Evolutionary conservation across 805 yeast genomes (phyloP).

Genomic region (Saccharomycopsis amapae): DNA sequence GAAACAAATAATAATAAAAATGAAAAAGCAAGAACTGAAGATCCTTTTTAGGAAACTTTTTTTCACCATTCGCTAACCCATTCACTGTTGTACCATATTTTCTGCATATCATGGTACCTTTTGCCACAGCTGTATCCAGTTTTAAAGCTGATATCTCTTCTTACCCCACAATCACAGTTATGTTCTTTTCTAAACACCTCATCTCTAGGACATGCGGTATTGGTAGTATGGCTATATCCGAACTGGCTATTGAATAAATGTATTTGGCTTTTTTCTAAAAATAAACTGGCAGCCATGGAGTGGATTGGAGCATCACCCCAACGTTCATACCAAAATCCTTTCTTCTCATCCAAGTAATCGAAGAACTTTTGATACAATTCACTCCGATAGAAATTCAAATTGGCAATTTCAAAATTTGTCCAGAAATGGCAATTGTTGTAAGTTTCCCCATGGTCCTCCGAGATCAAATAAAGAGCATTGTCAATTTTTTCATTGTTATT

Average conservation of each 20-base stretch:
- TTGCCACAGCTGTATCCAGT: constrained; percentile 32
- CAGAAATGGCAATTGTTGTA: constrained; percentile 54
- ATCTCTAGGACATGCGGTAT: constrained; percentile 51
- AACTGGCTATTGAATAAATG: constrained; percentile 51
- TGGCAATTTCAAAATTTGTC: constrained; percentile 64
- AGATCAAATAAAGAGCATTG: constrained; percentile 59
- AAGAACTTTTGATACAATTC: constrained; percentile 49
- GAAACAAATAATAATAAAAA: no score
- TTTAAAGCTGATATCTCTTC: constrained; percentile 66
- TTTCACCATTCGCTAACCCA: constrained; percentile 16
- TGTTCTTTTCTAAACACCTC: constrained; percentile 41
- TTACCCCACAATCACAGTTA: constrained; percentile 68
- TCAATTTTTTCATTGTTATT: constrained; percentile 35
- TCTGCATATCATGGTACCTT: constrained; percentile 26
- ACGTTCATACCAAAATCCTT: constrained; percentile 68
- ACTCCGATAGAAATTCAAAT: constrained; percentile 50
- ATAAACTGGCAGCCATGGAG: constrained; percentile 52
- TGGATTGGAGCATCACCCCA: constrained; percentile 81
- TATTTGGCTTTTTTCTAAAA: constrained; percentile 43
- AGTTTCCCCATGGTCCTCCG: constrained; percentile 55
- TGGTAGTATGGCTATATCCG: constrained; percentile 53
- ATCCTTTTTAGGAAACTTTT: no score
- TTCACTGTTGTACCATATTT: constrained; percentile 2
- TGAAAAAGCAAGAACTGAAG: no score
- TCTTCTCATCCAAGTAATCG: constrained; percentile 48